A percentile compares a stretch with the other conserved stretches of the same genome.
These are phyloP conservation scores for Blastocystis sp. DNA, from an alignment of 352 stramenopile genomes.

Conservation along the genomic window DNA sequence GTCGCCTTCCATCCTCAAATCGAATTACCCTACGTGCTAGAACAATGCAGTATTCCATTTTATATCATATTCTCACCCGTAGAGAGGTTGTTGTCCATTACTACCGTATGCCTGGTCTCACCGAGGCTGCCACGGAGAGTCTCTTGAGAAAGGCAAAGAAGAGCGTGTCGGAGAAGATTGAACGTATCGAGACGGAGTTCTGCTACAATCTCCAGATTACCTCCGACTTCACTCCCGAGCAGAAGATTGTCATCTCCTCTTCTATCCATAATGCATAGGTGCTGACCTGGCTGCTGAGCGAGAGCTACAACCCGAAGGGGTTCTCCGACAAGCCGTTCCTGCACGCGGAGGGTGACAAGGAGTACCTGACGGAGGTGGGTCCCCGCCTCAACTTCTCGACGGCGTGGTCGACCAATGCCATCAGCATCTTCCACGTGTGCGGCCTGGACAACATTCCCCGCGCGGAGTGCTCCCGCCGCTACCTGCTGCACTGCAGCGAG, in stretches of 20 bases:
- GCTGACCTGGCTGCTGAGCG: constrained; percentile 54
- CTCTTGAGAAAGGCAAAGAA: constrained; percentile 59
- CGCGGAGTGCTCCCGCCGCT: constrained; percentile 88
- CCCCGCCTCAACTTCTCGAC: constrained; percentile 85
- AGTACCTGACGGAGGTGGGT: constrained; percentile 78
- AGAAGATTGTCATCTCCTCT: constrained; percentile 4
- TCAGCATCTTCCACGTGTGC: constrained; percentile 90
- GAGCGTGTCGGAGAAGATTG: constrained; percentile 62
- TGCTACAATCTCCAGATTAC: constrained; percentile 60
- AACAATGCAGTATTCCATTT: neutral
- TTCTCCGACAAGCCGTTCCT: constrained; percentile 24
- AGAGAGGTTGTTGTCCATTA: constrained; percentile 70
- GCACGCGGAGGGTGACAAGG: neutral
- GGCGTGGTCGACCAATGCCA: constrained; percentile 94
- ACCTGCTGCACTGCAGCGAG: constrained; percentile 77
- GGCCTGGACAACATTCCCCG: constrained; percentile 83
- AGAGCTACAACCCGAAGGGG: constrained; percentile 55
- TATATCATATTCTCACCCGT: neutral
- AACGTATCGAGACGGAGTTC: constrained; percentile 54
- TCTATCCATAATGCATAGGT: constrained; percentile 9
- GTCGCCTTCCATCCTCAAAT: neutral
- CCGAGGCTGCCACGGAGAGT: constrained; percentile 50
- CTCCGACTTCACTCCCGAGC: constrained; percentile 48
- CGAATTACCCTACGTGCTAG: neutral
- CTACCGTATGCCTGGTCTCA: constrained; percentile 67